Evolutionary conservation across 768 basidiomycete genomes (phyloP), one percentile per base, ranked within the genome.

Genomic region (Termitomyces heimii): DNA sequence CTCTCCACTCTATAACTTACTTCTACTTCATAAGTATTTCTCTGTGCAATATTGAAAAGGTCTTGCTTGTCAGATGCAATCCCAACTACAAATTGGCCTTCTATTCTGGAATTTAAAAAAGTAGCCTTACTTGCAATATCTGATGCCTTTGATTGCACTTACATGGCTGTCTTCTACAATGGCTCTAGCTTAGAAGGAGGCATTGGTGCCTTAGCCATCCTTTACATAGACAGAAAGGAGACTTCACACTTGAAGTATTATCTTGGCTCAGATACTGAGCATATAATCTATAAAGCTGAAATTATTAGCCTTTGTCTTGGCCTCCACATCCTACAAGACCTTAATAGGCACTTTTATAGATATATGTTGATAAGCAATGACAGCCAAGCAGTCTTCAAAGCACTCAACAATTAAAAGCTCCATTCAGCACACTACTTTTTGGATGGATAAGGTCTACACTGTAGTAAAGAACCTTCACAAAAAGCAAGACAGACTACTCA

Each of bases 341-440:
- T 53, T 31, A 5, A 28, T 2, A 16, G 29, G 8, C 2, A 5
- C 2, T 10, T 57, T 0, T 1, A 5, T 0, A 13, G 24, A 0
- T 6, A 18, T 4, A 39, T 35, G 5, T 14, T 53, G 1, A 44
- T 54, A 5, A 46, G 57, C 20, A 58, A 29, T 29, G 46, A 58
- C 37, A 58, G 53, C 24, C 57, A 58, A 28, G 57, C 46, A 2
- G 10, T 31, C 4, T 29, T 60, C 20, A 4, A 18, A 2, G 55
- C 59, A 0, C 55, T 60, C 1, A 3, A 39, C 6, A 56, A 60
- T 37, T 51, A 60, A n/a, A 12, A 28, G 8, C 55, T 45, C 4
- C 54, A 60, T 40, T 55, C 59, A 3, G 53, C 46, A 2, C 58
- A 55, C 47, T 48, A 60, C 45, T 44, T 56, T n/a, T n/a, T n/a